Evolutionary conservation across 2,329 filamentous ascomycete genomes (phyloP).

Genomic region (Hirsutella thompsonii): DNA sequence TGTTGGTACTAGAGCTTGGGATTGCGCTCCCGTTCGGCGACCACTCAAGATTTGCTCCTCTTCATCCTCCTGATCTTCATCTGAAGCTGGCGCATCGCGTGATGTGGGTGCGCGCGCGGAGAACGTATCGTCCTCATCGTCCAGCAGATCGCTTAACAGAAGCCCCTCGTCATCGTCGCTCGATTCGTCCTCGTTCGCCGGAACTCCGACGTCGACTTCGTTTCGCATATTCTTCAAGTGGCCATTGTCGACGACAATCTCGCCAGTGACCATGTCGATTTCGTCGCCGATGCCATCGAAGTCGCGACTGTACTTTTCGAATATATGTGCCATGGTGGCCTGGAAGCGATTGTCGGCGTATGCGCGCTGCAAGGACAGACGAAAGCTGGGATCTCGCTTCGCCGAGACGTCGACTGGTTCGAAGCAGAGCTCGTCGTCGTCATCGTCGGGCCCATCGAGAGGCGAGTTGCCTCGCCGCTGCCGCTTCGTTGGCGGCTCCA

Average conservation of each 20-base stretch:
- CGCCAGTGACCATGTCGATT: conserved; percentile 70
- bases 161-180: conserved; percentile 21
- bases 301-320: conserved; percentile 75
- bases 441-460: conserved; percentile 22
- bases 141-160: conserved; percentile 17
- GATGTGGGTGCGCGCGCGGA: not conserved
- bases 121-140: conserved; percentile 8
- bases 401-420: conserved; percentile 32
- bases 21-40: conserved; percentile 1
- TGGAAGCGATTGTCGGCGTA: conserved; percentile 62
- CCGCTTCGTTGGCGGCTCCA: conserved; percentile 50
- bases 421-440: conserved; percentile 34
- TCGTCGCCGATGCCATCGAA: conserved; percentile 79
- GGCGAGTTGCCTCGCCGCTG: conserved; percentile 36
- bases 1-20: conserved; percentile 4
- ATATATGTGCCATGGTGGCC: conserved; percentile 76
- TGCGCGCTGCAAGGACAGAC: conserved; percentile 48
- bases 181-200: conserved; percentile 3
- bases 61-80: conserved; percentile 4
- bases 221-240: conserved; percentile 54
- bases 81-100: not conserved
- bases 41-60: conserved; percentile 8
- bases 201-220: conserved; percentile 34
- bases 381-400: conserved; percentile 37
- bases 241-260: conserved; percentile 83